A percentile compares a stretch with the other conserved stretches of the same genome.
Evolutionary conservation across 495 filamentous ascomycete genomes (phyloP).

Genomic region (Evansstolkia leycettana): DNA sequence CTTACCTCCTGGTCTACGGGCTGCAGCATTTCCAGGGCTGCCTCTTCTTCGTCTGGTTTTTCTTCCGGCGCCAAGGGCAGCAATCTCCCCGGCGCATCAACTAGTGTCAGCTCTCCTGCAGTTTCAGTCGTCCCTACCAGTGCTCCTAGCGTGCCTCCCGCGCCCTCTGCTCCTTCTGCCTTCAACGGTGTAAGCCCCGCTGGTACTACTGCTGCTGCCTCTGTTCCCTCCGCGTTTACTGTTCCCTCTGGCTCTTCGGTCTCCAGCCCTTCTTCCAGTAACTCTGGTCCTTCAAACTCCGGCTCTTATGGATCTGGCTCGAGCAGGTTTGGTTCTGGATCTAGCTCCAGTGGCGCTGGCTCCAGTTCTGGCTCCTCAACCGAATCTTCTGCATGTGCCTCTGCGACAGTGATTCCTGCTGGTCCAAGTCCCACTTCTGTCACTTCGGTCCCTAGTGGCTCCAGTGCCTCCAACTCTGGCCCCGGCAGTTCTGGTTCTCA

Average conservation of each 20-base stretch:
- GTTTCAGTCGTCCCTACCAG: background rate
- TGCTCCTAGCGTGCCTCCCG: background rate
- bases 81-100: background rate
- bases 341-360: constrained; percentile 2
- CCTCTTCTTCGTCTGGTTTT: constrained; percentile 4
- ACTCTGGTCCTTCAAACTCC: background rate
- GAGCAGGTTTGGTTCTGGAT: background rate
- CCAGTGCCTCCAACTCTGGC: background rate
- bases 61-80: background rate
- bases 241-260: background rate
- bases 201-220: constrained; percentile 1
- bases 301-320: background rate
- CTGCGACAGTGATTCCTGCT: background rate
- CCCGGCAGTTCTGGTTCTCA: background rate
- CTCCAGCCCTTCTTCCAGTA: background rate
- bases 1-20: constrained; percentile 31
- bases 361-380: background rate
- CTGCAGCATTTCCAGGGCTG: constrained; percentile 19
- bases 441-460: background rate
- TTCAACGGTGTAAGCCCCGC: background rate
- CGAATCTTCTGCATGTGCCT: background rate
- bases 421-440: background rate
- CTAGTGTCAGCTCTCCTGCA: background rate
- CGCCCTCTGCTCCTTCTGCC: background rate
- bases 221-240: background rate